Conservation (phyloP, 139 green algal genomes). For the Chlamydomonas sp. region DNA sequence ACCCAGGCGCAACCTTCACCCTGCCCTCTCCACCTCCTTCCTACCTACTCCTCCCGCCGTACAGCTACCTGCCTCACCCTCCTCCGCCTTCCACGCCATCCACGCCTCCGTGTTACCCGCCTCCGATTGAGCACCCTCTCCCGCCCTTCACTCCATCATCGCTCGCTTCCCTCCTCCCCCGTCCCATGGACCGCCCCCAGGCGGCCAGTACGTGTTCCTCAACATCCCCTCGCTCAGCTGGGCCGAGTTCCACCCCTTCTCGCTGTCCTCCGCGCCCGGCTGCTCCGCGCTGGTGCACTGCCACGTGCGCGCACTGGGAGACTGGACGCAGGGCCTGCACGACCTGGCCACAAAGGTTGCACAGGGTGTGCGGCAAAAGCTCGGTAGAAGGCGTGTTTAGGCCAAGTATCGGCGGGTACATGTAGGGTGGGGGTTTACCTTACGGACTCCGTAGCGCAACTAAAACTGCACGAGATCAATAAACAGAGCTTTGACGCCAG, state of each 20-base stretch:
- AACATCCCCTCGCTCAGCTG: neutral
- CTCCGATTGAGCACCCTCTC: neutral
- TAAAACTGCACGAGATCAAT: too few relatives aligned
- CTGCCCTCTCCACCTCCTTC: too few relatives aligned
- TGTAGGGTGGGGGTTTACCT: neutral
- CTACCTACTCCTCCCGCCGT: too few relatives aligned
- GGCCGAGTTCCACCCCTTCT: constrained; percentile 1
- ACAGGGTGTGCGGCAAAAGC: too few relatives aligned
- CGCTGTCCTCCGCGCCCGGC: neutral
- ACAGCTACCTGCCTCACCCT: too few relatives aligned
- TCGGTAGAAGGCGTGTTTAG: neutral
- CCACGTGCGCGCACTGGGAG: neutral
- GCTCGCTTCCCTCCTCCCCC: neutral
- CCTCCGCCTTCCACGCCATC: neutral
- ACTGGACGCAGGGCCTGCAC: neutral
- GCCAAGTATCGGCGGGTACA: neutral
- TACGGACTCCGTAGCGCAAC: too few relatives aligned
- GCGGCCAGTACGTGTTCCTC: constrained; percentile 8
- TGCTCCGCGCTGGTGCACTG: neutral
- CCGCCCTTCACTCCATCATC: neutral
- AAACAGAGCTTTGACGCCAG: too few relatives aligned
- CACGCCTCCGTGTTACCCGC: neutral
- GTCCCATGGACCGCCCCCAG: neutral
- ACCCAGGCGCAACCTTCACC: too few relatives aligned
- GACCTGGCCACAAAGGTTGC: neutral